Evolutionary conservation across 306 rosid genomes (phyloP), one percentile per base, ranked within the genome.

Genomic region (Comarum palustre): DNA sequence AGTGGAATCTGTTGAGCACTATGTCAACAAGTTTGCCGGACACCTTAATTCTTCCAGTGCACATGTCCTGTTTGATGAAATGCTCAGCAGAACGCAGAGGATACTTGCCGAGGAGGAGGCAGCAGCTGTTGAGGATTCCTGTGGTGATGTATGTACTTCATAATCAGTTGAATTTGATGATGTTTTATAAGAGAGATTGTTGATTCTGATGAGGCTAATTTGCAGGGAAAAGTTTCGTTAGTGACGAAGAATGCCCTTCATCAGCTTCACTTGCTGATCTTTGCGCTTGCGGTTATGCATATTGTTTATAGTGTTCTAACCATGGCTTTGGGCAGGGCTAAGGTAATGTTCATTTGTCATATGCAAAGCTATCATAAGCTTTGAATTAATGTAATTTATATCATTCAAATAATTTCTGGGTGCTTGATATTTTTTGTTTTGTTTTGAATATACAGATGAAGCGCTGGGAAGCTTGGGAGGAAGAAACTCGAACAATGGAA

Each of bases 381-480:
- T 71, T 4, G n/a, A 19, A 39, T 41, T 6, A 0, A 45, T 25
- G 42, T 8, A 27, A 57, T 57, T 59, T 60, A 4, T 29, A 71
- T 71, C 25, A 51, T 50, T 22, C 60, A 39, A 10, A 25, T 4
- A 41, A 39, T 20, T 13, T 11, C 32, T 15, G 36, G 19, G 10
- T 58, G 2, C 66, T 38, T 10, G 4, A 11, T 66, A 31, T 36
- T 13, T 36, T 38, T 8, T 3, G n/a, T n/a, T n/a, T n/a, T 66
- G 13, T 57, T 8, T 50, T 16, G n/a, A 34, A 24, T 48, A 4
- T 22, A 0, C 15, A 82, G 86, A 82, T 79, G 86, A 67, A 55
- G 71, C 80, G 83, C 46, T 82, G 86, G 86, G 50, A 52, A 50
- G 78, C 73, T 32, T 82, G 86, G 86, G 83, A 82, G 73, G 77